Percentiles rank a stretch among this genome's conserved stretches.
Evolutionary conservation across 768 basidiomycete species (phyloP).

Genomic region (Ramaria sp.): DNA sequence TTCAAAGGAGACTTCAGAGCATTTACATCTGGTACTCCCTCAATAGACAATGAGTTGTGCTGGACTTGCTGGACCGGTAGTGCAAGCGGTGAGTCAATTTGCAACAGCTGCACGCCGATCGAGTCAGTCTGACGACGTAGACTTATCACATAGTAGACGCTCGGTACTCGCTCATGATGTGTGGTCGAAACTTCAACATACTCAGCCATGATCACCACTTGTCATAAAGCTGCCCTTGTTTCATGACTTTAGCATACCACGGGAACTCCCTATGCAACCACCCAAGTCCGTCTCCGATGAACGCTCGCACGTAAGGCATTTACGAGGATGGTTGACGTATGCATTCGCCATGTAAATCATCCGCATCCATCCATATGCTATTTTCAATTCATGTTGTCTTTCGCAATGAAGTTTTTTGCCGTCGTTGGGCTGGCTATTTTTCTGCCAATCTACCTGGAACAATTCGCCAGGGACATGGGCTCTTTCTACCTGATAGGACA

Average conservation of each 20-base stretch:
- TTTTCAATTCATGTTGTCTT: neutral
- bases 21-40: too few species aligned
- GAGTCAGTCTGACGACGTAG: too few species aligned
- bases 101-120: too few species aligned
- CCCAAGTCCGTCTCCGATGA: neutral
- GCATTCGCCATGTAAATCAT: conserved; percentile 63
- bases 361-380: neutral
- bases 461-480: conserved; percentile 85
- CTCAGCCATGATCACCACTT: neutral
- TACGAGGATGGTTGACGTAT: conserved; percentile 75
- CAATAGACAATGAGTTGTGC: too few species aligned
- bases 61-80: too few species aligned
- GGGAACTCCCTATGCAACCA: neutral
- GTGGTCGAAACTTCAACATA: too few species aligned
- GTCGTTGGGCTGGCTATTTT: conserved; percentile 75
- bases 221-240: neutral
- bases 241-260: neutral
- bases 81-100: too few species aligned
- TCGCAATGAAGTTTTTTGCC: conserved; percentile 65
- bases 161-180: too few species aligned
- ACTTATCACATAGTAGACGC: too few species aligned
- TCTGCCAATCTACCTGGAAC: conserved; percentile 74
- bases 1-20: too few species aligned
- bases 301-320: conserved; percentile 15
- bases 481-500: conserved; percentile 54